phyloP scores from a whole-genome alignment of 2,329 filamentous ascomycete species.

The Monilinia fructigena region DNA sequence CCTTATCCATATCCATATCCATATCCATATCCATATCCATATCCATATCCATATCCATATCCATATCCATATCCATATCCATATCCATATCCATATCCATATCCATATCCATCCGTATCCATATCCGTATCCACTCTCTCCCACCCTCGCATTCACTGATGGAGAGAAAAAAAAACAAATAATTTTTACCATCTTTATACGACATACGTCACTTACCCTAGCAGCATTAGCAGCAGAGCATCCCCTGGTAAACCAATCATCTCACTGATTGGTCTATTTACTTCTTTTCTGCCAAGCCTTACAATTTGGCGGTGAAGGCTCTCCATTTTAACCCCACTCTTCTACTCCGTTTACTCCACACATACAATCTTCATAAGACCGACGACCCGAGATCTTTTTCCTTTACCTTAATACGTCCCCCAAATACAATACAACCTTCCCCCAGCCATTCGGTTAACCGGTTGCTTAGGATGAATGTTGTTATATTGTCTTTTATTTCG shows the following conservation, averaged over 20 bases:
- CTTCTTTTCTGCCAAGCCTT: slow-evolving; percentile 5
- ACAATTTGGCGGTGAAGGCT: slow-evolving; percentile 1
- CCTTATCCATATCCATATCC: no score
- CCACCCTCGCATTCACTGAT: no score
- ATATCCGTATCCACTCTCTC: no score
- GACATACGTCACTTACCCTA: slow-evolving; percentile 10
- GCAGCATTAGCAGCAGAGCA: not conserved
- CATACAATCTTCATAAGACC: not conserved
- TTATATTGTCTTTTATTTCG: no score
- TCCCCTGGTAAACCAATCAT: not conserved
- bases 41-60: no score
- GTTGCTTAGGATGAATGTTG: not conserved
- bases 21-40: no score
- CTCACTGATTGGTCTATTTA: not conserved
- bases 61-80: no score
- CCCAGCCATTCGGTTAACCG: not conserved
- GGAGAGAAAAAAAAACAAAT: no score
- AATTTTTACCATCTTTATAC: no score
- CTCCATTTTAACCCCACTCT: not conserved
- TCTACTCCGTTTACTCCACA: not conserved
- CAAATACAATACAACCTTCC: not conserved
- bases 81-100: no score
- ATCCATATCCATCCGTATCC: no score
- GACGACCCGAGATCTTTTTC: not conserved
- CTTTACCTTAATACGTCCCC: not conserved